Base-by-base conservation (phyloP, 2,329 filamentous ascomycete species). In the Cladosporium sp. region DNA sequence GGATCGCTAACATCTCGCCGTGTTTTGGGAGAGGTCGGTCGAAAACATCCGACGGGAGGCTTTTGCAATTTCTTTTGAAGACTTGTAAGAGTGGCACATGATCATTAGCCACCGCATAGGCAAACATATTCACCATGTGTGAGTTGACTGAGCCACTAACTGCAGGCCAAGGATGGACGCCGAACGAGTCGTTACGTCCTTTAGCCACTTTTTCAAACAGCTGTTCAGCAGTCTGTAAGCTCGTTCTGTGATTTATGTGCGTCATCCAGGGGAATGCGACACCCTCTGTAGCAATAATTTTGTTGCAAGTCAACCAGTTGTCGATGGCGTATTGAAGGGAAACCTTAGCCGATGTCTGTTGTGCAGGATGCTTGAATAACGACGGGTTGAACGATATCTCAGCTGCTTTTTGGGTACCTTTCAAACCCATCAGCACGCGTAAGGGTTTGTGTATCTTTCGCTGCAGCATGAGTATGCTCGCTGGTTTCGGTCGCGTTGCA, bases 81-180 rank as follows among this genome's bases (percentile, higher is more conserved):
- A 59, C 55, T 59, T 30, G 5, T 12, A 59, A 24, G 55, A 59
- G 55, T 32, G 55, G 55, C 26, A 59, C 26, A 59, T 59, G 55
- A n/a, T 36, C 36, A 12, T 59, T 59, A 21, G 55, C 30, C 21
- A 59, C 55, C 30, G 55, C 55, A 38, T 32, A 38, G 26, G 55
- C 55, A 21, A 59, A 59, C 55, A 59, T 59, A 32, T 38, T 34
- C 36, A 36, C 12, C 24, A 59, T 36, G 32, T 59, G 55, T 12
- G 55, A 59, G 55, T 59, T 59, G 18, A 38, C 5, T 24, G 55
- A 32, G 21, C 55, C 30, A 4, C n/a, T 18, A 3, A 59, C 15
- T 18, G 55, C 7, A 18, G 55, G 55, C 55, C 55, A 59, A 36
- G 55, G 55, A 36, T 59, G 55, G 30, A 59, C 36, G 36, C 55